A percentile compares a stretch with the other conserved stretches of the same genome.
Conservation (phyloP, 2,329 filamentous ascomycete genomes). For the Exophiala aquamarina region DNA sequence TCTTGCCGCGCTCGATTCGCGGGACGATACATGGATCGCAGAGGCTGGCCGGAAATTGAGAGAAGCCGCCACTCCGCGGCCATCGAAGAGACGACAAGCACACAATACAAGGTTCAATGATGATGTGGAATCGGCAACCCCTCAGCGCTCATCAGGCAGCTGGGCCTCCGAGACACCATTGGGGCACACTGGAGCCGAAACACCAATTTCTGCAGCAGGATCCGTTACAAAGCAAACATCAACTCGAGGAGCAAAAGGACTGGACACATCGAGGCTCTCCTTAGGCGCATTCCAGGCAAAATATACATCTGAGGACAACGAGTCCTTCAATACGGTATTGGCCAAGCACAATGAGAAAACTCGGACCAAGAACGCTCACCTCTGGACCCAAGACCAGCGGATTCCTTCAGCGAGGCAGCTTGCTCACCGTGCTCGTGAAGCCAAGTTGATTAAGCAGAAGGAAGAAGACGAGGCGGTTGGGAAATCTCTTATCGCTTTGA, state of each 20-base stretch:
- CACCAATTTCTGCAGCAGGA: conserved; percentile 52
- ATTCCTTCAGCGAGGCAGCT: conserved; percentile 65
- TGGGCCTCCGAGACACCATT: conserved; percentile 22
- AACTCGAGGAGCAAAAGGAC: conserved; percentile 45
- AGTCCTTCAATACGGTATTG: conserved; percentile 88
- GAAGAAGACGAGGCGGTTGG: conserved; percentile 60
- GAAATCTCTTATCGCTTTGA: conserved; percentile 60
- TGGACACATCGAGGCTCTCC: conserved; percentile 73
- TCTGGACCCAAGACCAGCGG: conserved; percentile 80
- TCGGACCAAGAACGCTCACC: conserved; percentile 82
- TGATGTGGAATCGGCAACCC: conserved; percentile 15
- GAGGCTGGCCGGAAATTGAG: conserved; percentile 71
- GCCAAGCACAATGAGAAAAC: conserved; percentile 86
- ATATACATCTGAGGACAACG: conserved; percentile 97
- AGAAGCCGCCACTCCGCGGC: conserved; percentile 78
- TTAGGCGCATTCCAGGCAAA: conserved; percentile 83
- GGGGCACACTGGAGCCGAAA: conserved; percentile 44
- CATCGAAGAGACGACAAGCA: conserved; percentile 37
- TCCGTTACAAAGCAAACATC: conserved; percentile 39
- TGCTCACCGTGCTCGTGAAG: conserved; percentile 53
- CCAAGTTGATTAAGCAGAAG: conserved; percentile 66
- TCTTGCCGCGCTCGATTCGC: conserved; percentile 83
- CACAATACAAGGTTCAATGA: conserved; percentile 27
- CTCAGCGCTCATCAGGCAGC: conserved; percentile 1
- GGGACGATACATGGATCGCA: conserved; percentile 80